Percentiles rank a stretch among this genome's conserved stretches.
Evolutionary conservation across 2,329 filamentous ascomycete genomes (phyloP).

Genomic region (Clathrospora elynae): DNA sequence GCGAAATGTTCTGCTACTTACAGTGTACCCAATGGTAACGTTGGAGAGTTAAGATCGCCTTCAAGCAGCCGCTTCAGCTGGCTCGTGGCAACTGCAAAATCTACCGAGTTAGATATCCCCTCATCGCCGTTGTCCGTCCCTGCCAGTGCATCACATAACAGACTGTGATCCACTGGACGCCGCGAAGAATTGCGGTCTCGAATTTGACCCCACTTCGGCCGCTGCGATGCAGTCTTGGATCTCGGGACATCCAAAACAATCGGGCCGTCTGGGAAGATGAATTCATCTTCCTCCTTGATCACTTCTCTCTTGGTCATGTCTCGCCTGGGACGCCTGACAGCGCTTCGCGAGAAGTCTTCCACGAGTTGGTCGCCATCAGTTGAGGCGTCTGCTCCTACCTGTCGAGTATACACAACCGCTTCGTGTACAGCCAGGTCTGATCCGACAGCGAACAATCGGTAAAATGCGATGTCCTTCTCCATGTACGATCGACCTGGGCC

Average conservation of each 20-base stretch:
- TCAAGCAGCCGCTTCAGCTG: conserved; percentile 22
- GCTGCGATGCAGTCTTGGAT: conserved; percentile 14
- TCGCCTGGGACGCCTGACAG: conserved; percentile 10
- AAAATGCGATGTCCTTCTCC: conserved; percentile 28
- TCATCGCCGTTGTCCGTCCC: neutral
- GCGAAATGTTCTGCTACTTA: conserved; percentile 17
- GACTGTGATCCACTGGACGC: conserved; percentile 12
- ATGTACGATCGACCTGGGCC: conserved; percentile 23
- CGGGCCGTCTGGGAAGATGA: conserved; percentile 37
- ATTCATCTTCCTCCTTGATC: conserved; percentile 30
- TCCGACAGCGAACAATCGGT: conserved; percentile 29
- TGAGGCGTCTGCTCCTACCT: conserved; percentile 2
- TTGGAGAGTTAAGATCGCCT: conserved; percentile 4
- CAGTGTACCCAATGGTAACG: conserved; percentile 28
- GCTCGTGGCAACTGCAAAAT: conserved; percentile 20
- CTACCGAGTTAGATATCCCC: conserved; percentile 3
- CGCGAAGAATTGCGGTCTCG: neutral
- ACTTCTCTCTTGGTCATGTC: conserved; percentile 2
- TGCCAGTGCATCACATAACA: conserved; percentile 23
- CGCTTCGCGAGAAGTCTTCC: conserved; percentile 26
- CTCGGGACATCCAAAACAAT: conserved; percentile 14
- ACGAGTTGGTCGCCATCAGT: conserved; percentile 8
- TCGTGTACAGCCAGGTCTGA: conserved; percentile 37
- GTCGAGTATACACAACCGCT: conserved; percentile 22
- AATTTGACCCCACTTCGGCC: conserved; percentile 2